Conservation (phyloP, 1,284 basidiomycete genomes). For the Trametes polyzona region DNA sequence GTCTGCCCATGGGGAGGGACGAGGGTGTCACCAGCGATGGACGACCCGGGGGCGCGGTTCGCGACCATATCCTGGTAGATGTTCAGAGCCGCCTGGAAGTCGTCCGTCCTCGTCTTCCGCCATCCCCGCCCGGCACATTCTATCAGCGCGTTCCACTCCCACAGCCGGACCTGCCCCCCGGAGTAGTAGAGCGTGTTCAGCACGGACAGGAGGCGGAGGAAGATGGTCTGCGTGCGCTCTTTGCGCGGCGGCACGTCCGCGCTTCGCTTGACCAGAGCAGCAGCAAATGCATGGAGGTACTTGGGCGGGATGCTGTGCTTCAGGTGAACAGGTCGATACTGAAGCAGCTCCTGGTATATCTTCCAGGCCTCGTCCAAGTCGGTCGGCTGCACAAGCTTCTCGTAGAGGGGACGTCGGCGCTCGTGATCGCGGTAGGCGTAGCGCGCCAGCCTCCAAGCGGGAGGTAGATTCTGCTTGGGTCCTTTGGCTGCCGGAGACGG, state of each 20-base stretch:
- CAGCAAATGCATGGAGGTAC: conserved; percentile 62
- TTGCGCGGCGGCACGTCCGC: conserved; percentile 30
- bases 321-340: conserved; percentile 32
- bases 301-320: conserved; percentile 31
- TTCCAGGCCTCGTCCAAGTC: conserved; percentile 56
- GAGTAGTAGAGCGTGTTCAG: conserved; percentile 55
- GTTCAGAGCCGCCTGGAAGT: conserved; percentile 63
- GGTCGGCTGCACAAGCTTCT: conserved; percentile 41
- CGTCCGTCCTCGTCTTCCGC: conserved; percentile 56
- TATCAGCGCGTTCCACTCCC: conserved; percentile 78
- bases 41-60: conserved; percentile 48
- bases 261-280: conserved; percentile 48
- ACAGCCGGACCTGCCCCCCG: conserved; percentile 54
- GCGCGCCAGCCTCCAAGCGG: background rate
- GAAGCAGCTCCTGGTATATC: conserved; percentile 53
- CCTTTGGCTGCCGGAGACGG: conserved; percentile 1
- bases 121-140: conserved; percentile 69
- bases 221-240: conserved; percentile 60
- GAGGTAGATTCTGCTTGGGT: background rate
- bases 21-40: conserved; percentile 31
- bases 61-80: conserved; percentile 62
- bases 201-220: conserved; percentile 66
- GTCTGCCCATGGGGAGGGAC: conserved; percentile 4
- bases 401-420: conserved; percentile 11
- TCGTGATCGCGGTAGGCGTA: conserved; percentile 9